Conservation (phyloP, 768 basidiomycete genomes). For the Suillus fuscotomentosus region DNA sequence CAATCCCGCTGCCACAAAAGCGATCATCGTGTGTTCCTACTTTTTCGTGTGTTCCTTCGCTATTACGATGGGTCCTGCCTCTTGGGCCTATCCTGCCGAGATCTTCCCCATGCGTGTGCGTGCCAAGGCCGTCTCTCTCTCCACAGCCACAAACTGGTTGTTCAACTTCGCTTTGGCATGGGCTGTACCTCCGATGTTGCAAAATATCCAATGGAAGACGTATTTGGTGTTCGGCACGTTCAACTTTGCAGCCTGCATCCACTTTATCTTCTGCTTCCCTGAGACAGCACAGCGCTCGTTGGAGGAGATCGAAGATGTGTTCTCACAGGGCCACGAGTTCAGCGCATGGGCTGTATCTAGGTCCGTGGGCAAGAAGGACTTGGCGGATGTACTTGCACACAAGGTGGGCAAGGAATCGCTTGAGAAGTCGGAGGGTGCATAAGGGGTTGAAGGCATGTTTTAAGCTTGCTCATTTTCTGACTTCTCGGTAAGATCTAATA, state of each 20-base stretch:
- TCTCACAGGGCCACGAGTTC: slow-evolving; percentile 65
- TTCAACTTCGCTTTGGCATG: slow-evolving; percentile 77
- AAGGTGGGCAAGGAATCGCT: slow-evolving; percentile 13
- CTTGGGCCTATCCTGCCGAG: slow-evolving; percentile 75
- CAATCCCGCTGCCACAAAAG: slow-evolving; percentile 58
- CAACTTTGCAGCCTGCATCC: slow-evolving; percentile 70
- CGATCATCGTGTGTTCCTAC: slow-evolving; percentile 76
- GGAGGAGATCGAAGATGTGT: slow-evolving; percentile 80
- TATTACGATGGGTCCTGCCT: slow-evolving; percentile 73
- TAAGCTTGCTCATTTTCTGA: background rate
- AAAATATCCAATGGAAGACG: slow-evolving; percentile 67
- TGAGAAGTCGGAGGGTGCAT: slow-evolving; percentile 2
- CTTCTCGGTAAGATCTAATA: background rate
- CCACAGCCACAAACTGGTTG: slow-evolving; percentile 51
- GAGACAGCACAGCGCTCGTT: slow-evolving; percentile 73
- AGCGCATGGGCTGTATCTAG: slow-evolving; percentile 68
- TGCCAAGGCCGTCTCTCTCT: slow-evolving; percentile 53
- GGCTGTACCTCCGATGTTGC: slow-evolving; percentile 70
- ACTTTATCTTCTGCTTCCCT: slow-evolving; percentile 78
- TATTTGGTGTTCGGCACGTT: slow-evolving; percentile 80
- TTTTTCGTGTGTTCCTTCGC: slow-evolving; percentile 75
- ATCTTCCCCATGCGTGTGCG: slow-evolving; percentile 69
- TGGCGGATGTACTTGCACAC: slow-evolving; percentile 44
- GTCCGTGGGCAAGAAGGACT: slow-evolving; percentile 60
- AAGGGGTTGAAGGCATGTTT: background rate